Conservation (phyloP, 371 early-diverging fungal genomes). For the Rhizopus delemar region DNA sequence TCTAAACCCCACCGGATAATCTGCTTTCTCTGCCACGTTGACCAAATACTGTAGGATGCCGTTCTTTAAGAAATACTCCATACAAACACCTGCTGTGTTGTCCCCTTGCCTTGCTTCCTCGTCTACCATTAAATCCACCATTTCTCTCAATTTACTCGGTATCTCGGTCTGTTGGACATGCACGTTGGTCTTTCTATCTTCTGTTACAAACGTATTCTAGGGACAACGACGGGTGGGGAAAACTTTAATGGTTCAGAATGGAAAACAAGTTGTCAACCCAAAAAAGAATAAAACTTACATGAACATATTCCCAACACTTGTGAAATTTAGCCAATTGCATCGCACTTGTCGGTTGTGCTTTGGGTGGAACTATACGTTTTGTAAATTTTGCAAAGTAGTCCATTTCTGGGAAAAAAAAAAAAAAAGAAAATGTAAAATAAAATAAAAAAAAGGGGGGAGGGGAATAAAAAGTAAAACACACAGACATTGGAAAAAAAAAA, state of each 20-base stretch:
- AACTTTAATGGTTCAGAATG: conserved; percentile 1
- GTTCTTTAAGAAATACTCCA: conserved; percentile 89
- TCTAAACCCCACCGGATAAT: conserved; percentile 85
- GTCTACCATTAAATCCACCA: conserved; percentile 89
- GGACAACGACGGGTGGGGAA: neutral
- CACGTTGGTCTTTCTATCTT: conserved; percentile 55
- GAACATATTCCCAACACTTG: conserved; percentile 73
- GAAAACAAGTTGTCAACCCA: neutral
- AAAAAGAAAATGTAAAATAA: neutral
- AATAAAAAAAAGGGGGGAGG: neutral
- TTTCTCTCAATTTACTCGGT: conserved; percentile 70
- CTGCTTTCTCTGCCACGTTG: conserved; percentile 71
- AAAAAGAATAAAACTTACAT: conserved; percentile 47
- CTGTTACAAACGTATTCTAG: conserved; percentile 63
- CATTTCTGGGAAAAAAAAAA: conserved; percentile 34
- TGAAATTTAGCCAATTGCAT: conserved; percentile 75
- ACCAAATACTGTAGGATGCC: conserved; percentile 80
- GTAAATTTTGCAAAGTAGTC: conserved; percentile 72
- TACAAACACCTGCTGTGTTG: conserved; percentile 81
- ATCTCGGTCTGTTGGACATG: conserved; percentile 81
- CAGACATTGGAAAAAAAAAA: neutral
- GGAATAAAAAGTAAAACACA: too few species aligned
- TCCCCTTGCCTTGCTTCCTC: conserved; percentile 81
- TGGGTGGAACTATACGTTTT: conserved; percentile 65
- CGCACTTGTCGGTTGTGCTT: conserved; percentile 62